Conservation (phyloP, 1,139 yeast species). For the Candida dubliniensis region DNA sequence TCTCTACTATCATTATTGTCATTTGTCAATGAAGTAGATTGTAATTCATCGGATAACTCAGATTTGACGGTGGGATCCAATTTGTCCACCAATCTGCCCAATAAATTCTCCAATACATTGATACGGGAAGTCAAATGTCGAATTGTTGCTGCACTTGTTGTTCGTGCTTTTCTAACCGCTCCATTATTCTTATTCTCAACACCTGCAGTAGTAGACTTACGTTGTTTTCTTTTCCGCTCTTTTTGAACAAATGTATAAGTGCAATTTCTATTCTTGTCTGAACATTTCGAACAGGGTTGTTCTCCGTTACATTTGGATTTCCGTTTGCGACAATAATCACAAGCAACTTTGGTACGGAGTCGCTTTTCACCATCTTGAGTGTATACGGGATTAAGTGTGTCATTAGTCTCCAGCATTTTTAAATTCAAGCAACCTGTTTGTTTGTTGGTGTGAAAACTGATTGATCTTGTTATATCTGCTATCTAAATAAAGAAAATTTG, state of each 20-base stretch:
- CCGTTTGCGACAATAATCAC: constrained; percentile 51
- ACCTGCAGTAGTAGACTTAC: neutral
- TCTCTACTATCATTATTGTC: neutral
- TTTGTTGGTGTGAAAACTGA: too few relatives aligned
- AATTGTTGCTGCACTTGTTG: constrained; percentile 5
- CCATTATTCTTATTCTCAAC: neutral
- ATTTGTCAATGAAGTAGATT: neutral
- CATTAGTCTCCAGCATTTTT: neutral
- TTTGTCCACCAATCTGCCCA: constrained; percentile 11
- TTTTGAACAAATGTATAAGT: constrained; percentile 22
- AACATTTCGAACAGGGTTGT: constrained; percentile 45
- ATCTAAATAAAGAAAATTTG: too few relatives aligned
- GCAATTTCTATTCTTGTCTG: constrained; percentile 25
- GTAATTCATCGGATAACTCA: constrained; percentile 1
- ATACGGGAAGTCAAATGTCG: constrained; percentile 13
- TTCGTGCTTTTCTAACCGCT: too few relatives aligned
- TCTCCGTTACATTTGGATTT: constrained; percentile 54
- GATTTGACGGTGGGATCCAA: constrained; percentile 9
- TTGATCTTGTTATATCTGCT: too few relatives aligned
- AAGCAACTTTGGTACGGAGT: constrained; percentile 47
- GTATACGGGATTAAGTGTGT: constrained; percentile 7
- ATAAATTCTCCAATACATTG: constrained; percentile 12
- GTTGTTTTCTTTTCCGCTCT: constrained; percentile 16
- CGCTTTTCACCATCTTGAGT: constrained; percentile 13
- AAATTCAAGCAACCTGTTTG: neutral